These are phyloP conservation scores for Sideroxylon spinosum DNA, from an alignment of 179 eudicot genomes.

Conservation along the genomic window DNA sequence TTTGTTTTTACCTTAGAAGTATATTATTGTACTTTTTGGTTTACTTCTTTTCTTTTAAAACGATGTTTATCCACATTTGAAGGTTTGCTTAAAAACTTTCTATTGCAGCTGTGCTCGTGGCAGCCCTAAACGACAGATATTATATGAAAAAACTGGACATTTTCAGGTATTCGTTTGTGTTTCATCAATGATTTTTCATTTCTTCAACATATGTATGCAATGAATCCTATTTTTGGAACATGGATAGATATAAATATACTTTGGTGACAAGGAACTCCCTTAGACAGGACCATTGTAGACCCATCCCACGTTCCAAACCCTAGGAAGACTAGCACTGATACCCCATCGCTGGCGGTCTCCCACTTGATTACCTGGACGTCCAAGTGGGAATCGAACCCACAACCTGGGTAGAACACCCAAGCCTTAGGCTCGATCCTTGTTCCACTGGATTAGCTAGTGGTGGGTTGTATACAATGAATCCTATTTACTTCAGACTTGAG, in stretches of 20 bases:
- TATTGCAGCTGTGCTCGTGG: slow-evolving; percentile 90
- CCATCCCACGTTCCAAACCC: too few relatives aligned
- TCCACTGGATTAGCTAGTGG: too few relatives aligned
- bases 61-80: slow-evolving; percentile 2
- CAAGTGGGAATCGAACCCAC: too few relatives aligned
- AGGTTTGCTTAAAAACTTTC: not conserved
- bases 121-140: slow-evolving; percentile 81
- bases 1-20: not conserved
- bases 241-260: too few relatives aligned
- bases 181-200: not conserved
- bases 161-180: slow-evolving; percentile 58
- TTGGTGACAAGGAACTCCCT: too few relatives aligned
- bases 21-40: not conserved
- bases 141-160: slow-evolving; percentile 69
- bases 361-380: too few relatives aligned
- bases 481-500: slow-evolving; percentile 1
- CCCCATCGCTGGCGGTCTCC: too few relatives aligned
- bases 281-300: too few relatives aligned
- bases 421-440: too few relatives aligned
- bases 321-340: too few relatives aligned
- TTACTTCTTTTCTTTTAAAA: too few relatives aligned
- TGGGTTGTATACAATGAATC: not conserved
- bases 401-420: too few relatives aligned
- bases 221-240: not conserved
- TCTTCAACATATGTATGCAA: not conserved